Base-by-base conservation (phyloP, 1,139 yeast genomes). In the Spathaspora sp. region DNA sequence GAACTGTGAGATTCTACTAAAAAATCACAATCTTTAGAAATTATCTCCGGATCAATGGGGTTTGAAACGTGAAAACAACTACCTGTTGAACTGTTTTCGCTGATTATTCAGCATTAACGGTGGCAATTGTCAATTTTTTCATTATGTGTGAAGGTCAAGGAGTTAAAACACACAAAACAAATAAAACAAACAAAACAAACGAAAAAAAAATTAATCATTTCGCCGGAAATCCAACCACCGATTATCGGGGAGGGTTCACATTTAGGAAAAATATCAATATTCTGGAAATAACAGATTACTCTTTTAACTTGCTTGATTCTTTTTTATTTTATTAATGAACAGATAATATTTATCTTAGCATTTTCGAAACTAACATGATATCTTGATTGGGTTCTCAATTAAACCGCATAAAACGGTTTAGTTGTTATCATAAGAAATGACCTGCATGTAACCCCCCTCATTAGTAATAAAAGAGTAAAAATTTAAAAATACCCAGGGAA, bases 161-260 rank as follows among this genome's bases (percentile, higher is more conserved):
- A 31, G 36, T 31, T 13, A 31, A 31, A 13, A 31, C 18, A 18
- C 36, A 31, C 36, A 31, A 31, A 31, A 11, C 8, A 26, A 26
- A 26, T n/a, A n/a, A n/a, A n/a, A n/a, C n/a, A n/a, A n/a, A n/a
- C n/a, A n/a, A n/a, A n/a, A n/a, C 7, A 8, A 13, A 31, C 13
- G 7, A 31, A 31, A 31, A 31, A 31, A 15, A 13, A 31, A n/a
- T 31, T 13, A 13, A 18, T 10, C 36, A 17, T 31, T 9, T 31
- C 17, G 36, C 36, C 36, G 36, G 36, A 31, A 31, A 31, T 31
- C 18, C 36, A 13, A 31, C 18, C 36, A 31, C 36, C 36, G 36
- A 31, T 31, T 15, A 13, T 31, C 36, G 36, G 36, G 18, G 36
- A 31, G 36, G 18, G 31, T 27, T 25, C 31, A 27, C 10, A 31